Percentiles rank a stretch among this genome's conserved stretches.
Evolutionary conservation across 805 yeast genomes (phyloP).

Genomic region (Starmerella ratchasimensis): DNA sequence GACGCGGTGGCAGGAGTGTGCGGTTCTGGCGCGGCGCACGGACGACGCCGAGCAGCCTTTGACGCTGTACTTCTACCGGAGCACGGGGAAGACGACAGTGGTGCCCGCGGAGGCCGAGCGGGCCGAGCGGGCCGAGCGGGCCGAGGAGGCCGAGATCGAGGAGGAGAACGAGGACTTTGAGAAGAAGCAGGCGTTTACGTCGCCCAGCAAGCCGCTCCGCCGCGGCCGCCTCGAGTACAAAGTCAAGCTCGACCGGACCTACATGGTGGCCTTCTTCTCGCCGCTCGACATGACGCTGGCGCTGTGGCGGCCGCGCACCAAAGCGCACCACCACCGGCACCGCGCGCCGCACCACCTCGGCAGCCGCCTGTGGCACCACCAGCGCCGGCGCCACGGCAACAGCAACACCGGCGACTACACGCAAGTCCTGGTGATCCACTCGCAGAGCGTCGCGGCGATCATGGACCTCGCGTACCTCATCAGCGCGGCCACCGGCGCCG

Average conservation of each 20-base stretch:
- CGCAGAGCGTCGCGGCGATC: constrained; percentile 8
- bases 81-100: constrained; percentile 27
- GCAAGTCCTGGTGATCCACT: constrained; percentile 9
- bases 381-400: background rate
- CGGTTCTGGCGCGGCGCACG: constrained; percentile 57
- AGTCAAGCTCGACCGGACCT: constrained; percentile 19
- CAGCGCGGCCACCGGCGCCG: constrained; percentile 5
- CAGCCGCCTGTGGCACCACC: background rate
- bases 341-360: background rate
- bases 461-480: constrained; percentile 12
- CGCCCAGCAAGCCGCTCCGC: constrained; percentile 16
- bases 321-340: background rate
- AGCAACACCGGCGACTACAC: background rate
- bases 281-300: constrained; percentile 57
- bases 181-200: constrained; percentile 4
- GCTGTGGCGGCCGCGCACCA: constrained; percentile 27
- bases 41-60: constrained; percentile 40
- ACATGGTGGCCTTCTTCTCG: constrained; percentile 44
- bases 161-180: constrained; percentile 31
- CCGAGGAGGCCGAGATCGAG: constrained; percentile 41
- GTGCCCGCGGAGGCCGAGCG: background rate
- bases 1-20: constrained; percentile 71
- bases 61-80: constrained; percentile 47
- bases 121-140: constrained; percentile 4
- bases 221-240: constrained; percentile 20